A percentile compares a stretch with the other conserved stretches of the same genome.
These are phyloP conservation scores for Prunus persica DNA, from an alignment of 306 rosid species.

Conservation along the genomic window DNA sequence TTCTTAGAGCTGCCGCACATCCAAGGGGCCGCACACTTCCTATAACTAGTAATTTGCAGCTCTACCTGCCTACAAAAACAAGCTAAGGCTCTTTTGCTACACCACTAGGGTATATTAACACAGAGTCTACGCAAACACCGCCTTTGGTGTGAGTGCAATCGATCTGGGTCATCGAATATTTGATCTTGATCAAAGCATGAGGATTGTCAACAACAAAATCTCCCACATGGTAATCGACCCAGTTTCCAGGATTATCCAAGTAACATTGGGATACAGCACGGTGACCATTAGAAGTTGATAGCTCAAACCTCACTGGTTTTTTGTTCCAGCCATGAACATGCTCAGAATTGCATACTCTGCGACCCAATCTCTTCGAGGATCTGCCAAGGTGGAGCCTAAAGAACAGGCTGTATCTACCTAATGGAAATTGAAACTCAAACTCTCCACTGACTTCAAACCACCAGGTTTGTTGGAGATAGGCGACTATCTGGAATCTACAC, in stretches of 20 bases:
- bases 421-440: slow-evolving; percentile 72
- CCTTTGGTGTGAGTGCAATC: slow-evolving; percentile 97
- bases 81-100: slow-evolving; percentile 29
- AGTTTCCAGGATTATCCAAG: slow-evolving; percentile 66
- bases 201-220: slow-evolving; percentile 55
- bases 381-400: slow-evolving; percentile 77
- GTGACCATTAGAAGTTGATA: slow-evolving; percentile 71
- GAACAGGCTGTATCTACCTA: slow-evolving; percentile 57
- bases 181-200: slow-evolving; percentile 53
- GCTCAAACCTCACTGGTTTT: slow-evolving; percentile 70
- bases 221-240: slow-evolving; percentile 73
- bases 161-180: slow-evolving; percentile 69
- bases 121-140: slow-evolving; percentile 82
- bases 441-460: slow-evolving; percentile 91
- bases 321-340: slow-evolving; percentile 81
- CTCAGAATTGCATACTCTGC: slow-evolving; percentile 57
- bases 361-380: slow-evolving; percentile 67
- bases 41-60: slow-evolving; percentile 15
- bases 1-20: background rate
- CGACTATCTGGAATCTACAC: slow-evolving; percentile 70
- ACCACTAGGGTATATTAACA: slow-evolving; percentile 45
- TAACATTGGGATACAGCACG: slow-evolving; percentile 44
- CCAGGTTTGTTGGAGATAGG: slow-evolving; percentile 95
- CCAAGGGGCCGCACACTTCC: slow-evolving; percentile 1
- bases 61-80: slow-evolving; percentile 29